A percentile compares a stretch with the other conserved stretches of the same genome.
phyloP scores from a whole-genome alignment of 2,329 filamentous ascomycete species.

The Zymoseptoria tritici region DNA sequence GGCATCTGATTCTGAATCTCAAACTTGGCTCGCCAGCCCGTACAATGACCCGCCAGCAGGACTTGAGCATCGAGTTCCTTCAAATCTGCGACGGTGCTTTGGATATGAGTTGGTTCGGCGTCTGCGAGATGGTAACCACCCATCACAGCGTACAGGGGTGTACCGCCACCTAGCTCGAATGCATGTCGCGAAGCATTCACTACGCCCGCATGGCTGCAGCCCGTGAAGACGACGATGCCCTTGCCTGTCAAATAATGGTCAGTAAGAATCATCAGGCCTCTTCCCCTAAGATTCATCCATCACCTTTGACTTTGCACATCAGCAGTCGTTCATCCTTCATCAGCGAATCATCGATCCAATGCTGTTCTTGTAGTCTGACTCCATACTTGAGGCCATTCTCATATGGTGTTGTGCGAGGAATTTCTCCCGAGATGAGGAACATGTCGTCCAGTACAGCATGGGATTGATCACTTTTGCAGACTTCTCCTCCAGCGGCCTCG shows the following conservation, averaged over 20 bases:
- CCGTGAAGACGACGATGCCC: conserved; percentile 25
- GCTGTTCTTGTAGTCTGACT: conserved; percentile 12
- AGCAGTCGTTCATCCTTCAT: conserved; percentile 22
- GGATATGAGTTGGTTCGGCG: conserved; percentile 17
- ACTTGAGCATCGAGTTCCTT: conserved; percentile 18
- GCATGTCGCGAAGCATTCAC: conserved; percentile 22
- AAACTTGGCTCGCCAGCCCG: conserved; percentile 25
- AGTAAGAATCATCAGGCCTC: not conserved
- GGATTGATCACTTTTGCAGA: conserved; percentile 16
- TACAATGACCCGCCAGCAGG: conserved; percentile 23
- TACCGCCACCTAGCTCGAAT: conserved; percentile 14
- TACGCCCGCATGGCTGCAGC: conserved; percentile 24
- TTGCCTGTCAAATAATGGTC: conserved; percentile 11
- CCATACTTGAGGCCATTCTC: conserved; percentile 21
- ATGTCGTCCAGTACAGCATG: conserved; percentile 18
- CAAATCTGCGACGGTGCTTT: conserved; percentile 16
- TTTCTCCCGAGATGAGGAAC: conserved; percentile 23
- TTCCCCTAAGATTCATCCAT: not conserved
- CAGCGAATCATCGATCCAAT: conserved; percentile 17
- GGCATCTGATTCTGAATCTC: conserved; percentile 21
- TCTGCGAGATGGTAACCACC: conserved; percentile 26
- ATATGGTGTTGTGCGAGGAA: conserved; percentile 20
- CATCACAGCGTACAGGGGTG: conserved; percentile 24
- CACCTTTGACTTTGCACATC: conserved; percentile 27
- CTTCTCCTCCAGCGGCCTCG: conserved; percentile 16